phyloP scores from a whole-genome alignment of 805 yeast genomes.

The Metschnikowia bowlesiae region DNA sequence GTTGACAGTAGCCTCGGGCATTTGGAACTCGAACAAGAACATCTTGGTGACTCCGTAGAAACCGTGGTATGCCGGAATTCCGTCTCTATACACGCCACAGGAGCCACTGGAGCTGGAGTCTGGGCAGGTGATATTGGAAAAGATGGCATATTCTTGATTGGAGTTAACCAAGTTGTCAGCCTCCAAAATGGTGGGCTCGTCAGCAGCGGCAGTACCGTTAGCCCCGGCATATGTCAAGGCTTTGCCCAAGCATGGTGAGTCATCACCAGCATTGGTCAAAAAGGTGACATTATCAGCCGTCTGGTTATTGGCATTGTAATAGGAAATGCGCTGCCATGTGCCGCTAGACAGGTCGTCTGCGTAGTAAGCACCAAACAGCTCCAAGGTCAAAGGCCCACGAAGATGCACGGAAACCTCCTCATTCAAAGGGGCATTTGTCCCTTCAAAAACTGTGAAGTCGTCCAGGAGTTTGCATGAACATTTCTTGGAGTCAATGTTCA shows the following conservation, averaged over 20 bases:
- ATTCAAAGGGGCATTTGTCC: conserved; percentile 61
- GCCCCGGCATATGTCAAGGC: conserved; percentile 60
- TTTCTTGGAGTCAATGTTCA: conserved; percentile 35
- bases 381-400: conserved; percentile 66
- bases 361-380: conserved; percentile 59
- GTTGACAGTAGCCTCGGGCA: conserved; percentile 52
- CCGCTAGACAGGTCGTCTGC: conserved; percentile 35
- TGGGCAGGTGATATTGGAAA: conserved; percentile 56
- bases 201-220: conserved; percentile 51
- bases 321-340: conserved; percentile 57
- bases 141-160: conserved; percentile 56
- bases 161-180: conserved; percentile 49
- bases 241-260: conserved; percentile 61
- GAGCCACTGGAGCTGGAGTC: conserved; percentile 49
- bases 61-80: conserved; percentile 72
- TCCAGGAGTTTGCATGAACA: conserved; percentile 45
- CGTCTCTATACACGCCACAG: conserved; percentile 75
- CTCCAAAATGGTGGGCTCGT: conserved; percentile 44
- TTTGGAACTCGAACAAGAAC: conserved; percentile 66
- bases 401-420: conserved; percentile 72
- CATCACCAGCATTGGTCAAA: conserved; percentile 57
- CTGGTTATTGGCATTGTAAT: conserved; percentile 47
- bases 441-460: conserved; percentile 43
- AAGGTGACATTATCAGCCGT: conserved; percentile 64
- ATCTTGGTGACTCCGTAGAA: conserved; percentile 62